These are phyloP conservation scores for Ampelocalamus luodianensis DNA, from an alignment of 176 grass and related monocot species.

Conservation along the genomic window DNA sequence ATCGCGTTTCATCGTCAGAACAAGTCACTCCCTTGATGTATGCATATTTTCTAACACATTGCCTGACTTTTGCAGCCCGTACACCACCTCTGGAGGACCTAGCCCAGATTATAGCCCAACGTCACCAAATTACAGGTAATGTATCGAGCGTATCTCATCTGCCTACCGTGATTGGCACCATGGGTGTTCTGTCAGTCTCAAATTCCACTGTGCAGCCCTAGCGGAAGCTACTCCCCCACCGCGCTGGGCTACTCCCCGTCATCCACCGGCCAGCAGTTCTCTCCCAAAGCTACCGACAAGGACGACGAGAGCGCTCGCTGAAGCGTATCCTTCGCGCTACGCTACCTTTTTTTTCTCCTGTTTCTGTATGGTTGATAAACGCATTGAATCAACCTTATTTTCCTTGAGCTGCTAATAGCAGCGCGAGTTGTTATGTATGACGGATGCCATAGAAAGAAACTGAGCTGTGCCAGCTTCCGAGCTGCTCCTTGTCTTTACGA, in stretches of 20 bases:
- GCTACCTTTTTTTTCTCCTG: background rate
- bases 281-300: slow-evolving; percentile 61
- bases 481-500: background rate
- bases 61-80: slow-evolving; percentile 53
- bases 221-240: slow-evolving; percentile 89
- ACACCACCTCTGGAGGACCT: slow-evolving; percentile 62
- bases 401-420: slow-evolving; percentile 27
- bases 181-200: slow-evolving; percentile 24
- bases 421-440: background rate
- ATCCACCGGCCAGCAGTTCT: slow-evolving; percentile 64
- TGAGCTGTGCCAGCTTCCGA: slow-evolving; percentile 23
- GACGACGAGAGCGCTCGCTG: slow-evolving; percentile 45
- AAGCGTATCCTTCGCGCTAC: slow-evolving; percentile 20
- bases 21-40: background rate
- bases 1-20: background rate
- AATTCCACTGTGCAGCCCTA: slow-evolving; percentile 61
- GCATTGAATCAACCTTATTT: background rate
- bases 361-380: background rate
- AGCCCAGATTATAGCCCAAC: slow-evolving; percentile 91
- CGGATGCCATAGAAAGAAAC: background rate
- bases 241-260: slow-evolving; percentile 86
- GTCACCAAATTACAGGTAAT: slow-evolving; percentile 94
- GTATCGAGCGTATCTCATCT: no score
- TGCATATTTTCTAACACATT: background rate
- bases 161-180: no score